Base-by-base conservation (phyloP, 805 yeast species). In the Tetrapisispora taiwanensis region DNA sequence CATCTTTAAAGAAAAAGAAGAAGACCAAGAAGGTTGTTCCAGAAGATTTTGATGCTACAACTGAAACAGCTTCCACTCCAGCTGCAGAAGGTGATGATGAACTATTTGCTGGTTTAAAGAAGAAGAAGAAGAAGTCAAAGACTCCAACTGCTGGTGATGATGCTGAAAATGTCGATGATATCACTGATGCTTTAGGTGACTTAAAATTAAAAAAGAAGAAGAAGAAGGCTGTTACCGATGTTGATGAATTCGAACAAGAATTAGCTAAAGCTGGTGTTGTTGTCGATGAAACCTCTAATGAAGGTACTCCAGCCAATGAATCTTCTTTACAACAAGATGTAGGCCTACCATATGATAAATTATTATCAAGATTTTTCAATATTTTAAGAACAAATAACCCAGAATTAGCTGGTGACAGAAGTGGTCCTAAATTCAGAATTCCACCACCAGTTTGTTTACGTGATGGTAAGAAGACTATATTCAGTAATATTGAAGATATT, bases 361-460 rank as follows among this genome's bases (percentile, higher is more conserved):
- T 92, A 51, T 75, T 92, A 58, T 75, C 82, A 43, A 78, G 98
- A 64, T 92, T 92, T 65, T 92, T 89, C 72, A 68, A 70, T 44
- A 81, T 90, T 48, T 75, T 92, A 60, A 87, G 85, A 59, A 81
- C 86, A 51, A 90, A 90, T 70, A 92, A 92, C 71, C 99, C 99
- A 49, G 98, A 92, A 67, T 77, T 92, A 59, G 98, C 97, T 37
- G 97, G 97, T 63, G 97, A 90, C 64, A 81, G 95, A 68, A 74
- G 85, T 27, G 90, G 95, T 35, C 79, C 87, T 44, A 89, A 90
- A 69, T 83, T 89, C 70, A 84, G 90, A 75, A 88, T 92, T 59
- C 98, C 98, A 42, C 97, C 97, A 36, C 99, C 99, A 50, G 75
- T 83, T 52, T 92, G 95, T 66, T 83, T 82, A 67, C 88, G 98